A percentile compares a stretch with the other conserved stretches of the same genome.
Evolutionary conservation across 192 early-diverging fungal genomes (phyloP).

Genomic region (Linnemannia hyalina): DNA sequence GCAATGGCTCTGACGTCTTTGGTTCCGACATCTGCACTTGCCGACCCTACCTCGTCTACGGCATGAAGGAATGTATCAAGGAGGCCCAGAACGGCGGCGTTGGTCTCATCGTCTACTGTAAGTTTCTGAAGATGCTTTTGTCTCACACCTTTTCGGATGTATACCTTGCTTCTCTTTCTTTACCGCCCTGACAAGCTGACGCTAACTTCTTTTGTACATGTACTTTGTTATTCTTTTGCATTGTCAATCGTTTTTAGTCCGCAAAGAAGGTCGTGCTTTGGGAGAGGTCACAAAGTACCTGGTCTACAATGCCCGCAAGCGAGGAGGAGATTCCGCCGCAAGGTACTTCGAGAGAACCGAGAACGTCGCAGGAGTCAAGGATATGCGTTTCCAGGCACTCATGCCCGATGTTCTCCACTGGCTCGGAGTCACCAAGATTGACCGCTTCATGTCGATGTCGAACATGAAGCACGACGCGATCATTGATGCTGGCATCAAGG

Average conservation of each 20-base stretch:
- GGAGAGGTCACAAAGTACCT: conserved; percentile 98
- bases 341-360: conserved; percentile 89
- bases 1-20: conserved; percentile 93
- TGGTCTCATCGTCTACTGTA: conserved; percentile 95
- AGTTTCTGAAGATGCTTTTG: conserved; percentile 16
- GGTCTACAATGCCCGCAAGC: conserved; percentile 95
- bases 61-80: conserved; percentile 91
- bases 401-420: conserved; percentile 98
- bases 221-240: background rate
- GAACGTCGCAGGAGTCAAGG: conserved; percentile 63
- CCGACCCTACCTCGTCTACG: conserved; percentile 86
- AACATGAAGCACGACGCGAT: conserved; percentile 93
- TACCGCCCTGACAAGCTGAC: background rate
- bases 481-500: conserved; percentile 76
- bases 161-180: background rate
- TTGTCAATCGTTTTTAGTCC: conserved; percentile 62
- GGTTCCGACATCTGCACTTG: conserved; percentile 91
- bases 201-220: background rate
- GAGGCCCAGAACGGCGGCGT: conserved; percentile 93
- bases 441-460: conserved; percentile 83
- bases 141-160: background rate
- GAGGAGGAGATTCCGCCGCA: conserved; percentile 89
- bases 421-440: conserved; percentile 94
- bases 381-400: conserved; percentile 96
- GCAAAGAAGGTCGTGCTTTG: conserved; percentile 94